These are phyloP conservation scores for Pleurotus pulmonarius DNA, from an alignment of 768 basidiomycete species.

Conservation along the genomic window DNA sequence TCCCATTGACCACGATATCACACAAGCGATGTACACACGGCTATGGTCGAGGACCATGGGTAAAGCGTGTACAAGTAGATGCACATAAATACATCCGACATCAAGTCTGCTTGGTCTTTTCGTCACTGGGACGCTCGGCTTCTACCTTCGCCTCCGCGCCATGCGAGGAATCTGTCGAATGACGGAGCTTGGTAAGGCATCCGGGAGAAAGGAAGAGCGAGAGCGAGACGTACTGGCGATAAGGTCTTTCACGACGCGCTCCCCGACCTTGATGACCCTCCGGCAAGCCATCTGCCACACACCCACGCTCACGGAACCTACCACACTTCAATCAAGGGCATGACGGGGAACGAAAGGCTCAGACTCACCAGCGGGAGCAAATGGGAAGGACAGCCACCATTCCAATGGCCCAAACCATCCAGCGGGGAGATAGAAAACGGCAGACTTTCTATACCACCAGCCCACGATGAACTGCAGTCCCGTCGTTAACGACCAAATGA, in stretches of 20 bases:
- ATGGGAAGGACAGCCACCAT: constrained; percentile 89
- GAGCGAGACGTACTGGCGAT: constrained; percentile 12
- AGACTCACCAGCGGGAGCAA: constrained; percentile 79
- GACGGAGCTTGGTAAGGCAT: neutral
- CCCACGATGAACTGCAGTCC: constrained; percentile 81
- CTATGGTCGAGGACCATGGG: too few relatives aligned
- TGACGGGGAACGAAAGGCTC: constrained; percentile 1
- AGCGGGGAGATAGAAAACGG: constrained; percentile 90
- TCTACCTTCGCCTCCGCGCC: neutral
- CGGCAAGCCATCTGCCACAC: constrained; percentile 96
- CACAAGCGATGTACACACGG: too few relatives aligned
- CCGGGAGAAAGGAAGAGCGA: neutral
- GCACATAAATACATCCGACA: neutral
- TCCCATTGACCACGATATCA: neutral
- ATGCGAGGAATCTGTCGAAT: constrained; percentile 1
- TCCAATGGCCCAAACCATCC: constrained; percentile 87
- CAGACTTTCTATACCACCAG: constrained; percentile 87
- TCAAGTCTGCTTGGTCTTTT: constrained; percentile 1
- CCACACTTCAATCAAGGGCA: neutral
- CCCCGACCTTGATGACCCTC: constrained; percentile 75
- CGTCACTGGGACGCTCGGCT: neutral
- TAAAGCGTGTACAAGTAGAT: constrained; percentile 1
- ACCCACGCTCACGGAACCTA: constrained; percentile 90
- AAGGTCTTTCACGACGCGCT: constrained; percentile 67
- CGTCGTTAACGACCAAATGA: constrained; percentile 83